Conservation (phyloP, 1,284 basidiomycete genomes). For the Ceratobasidium theobromae region DNA sequence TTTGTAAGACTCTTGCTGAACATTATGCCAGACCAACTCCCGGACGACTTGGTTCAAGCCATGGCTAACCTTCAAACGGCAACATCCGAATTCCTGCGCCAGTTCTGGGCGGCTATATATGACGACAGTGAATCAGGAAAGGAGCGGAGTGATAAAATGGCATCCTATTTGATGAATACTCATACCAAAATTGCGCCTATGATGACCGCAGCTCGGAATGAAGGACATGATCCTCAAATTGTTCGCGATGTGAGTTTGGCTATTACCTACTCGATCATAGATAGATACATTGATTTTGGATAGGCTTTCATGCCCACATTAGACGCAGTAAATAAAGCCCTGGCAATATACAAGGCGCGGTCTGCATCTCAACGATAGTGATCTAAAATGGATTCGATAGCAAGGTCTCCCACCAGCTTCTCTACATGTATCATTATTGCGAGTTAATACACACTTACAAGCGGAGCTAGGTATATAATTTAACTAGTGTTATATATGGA, state of each 20-base stretch:
- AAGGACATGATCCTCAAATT: conserved; percentile 62
- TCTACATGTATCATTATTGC: conserved; percentile 29
- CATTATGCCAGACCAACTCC: conserved; percentile 65
- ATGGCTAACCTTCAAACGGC: conserved; percentile 87
- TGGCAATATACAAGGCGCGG: conserved; percentile 43
- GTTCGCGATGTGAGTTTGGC: conserved; percentile 63
- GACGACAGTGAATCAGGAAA: conserved; percentile 51
- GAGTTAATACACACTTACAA: conserved; percentile 12
- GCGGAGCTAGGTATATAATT: conserved; percentile 30
- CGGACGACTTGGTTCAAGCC: conserved; percentile 72
- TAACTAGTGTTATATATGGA: conserved; percentile 6
- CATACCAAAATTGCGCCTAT: conserved; percentile 79
- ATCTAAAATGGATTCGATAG: not conserved
- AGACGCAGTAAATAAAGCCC: conserved; percentile 75
- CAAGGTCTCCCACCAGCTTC: not conserved
- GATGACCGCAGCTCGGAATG: conserved; percentile 60
- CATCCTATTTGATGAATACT: conserved; percentile 73
- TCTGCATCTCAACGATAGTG: conserved; percentile 33
- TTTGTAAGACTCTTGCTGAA: conserved; percentile 14
- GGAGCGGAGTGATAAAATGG: conserved; percentile 78
- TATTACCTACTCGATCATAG: not conserved
- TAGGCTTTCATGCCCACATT: conserved; percentile 81
- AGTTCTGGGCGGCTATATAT: conserved; percentile 91
- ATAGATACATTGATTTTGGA: not conserved
- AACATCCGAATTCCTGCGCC: conserved; percentile 92